Base-by-base conservation (phyloP, 208 protist species). In the Leishmania mexicana region DNA sequence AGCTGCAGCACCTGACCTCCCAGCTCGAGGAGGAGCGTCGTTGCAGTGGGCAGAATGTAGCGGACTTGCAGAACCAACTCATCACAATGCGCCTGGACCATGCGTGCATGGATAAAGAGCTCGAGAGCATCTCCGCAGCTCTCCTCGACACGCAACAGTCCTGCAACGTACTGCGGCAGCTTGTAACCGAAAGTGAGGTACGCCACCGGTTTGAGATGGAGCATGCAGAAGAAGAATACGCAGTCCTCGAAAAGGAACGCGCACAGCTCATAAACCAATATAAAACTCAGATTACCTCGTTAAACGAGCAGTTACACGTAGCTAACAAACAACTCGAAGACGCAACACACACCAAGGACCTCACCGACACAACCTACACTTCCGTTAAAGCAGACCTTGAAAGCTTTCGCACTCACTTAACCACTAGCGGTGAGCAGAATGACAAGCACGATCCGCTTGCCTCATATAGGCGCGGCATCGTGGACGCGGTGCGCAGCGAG, bases 51-150 rank as follows among this genome's bases (percentile, higher is more conserved):
- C 77, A 47, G 3, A 72, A 81, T 6, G 47, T 64, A 8, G 47
- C 60, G 1, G 82, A 79, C 47, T 70, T 85, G 38, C 71, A 85
- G 21, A 73, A 51, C 7, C 77, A 85, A 49, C 24, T 85, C 15
- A n/a, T 28, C 1, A 85, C 82, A 21, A 81, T 81, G 76, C 82
- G 82, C 19, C 40, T 77, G 6, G 82, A 81, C 54, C 77, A 85
- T 65, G 62, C 71, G 3, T 81, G 77, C 38, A 70, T 85, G 1
- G 76, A 81, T 31, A 4, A 60, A 2, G 82, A 85, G 42, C 53
- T 81, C 17, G 60, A 81, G 51, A 78, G 82, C 65, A 75, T 85
- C 31, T 85, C 82, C 28, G 17, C 77, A 31, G 78, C 78, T 21
- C 78, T 85, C 7, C 62, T 85, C 8, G 77, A 81, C 1, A 81